These are phyloP conservation scores for Backusella macrospora DNA, from an alignment of 192 early-diverging fungal genomes.

Conservation along the genomic window DNA sequence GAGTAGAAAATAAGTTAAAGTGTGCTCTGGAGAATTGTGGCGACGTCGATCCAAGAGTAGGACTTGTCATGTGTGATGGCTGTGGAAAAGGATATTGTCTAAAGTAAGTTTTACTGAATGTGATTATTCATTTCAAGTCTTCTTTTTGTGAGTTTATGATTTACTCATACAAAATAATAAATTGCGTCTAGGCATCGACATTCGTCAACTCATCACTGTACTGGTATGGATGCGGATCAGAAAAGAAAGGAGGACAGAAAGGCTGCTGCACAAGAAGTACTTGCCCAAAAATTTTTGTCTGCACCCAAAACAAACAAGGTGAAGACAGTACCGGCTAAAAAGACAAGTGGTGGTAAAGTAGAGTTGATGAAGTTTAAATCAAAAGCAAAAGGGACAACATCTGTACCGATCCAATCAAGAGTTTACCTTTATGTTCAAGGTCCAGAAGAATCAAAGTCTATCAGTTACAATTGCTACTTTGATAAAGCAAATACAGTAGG, in stretches of 20 bases:
- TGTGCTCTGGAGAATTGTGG: slow-evolving; percentile 16
- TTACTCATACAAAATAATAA: neutral
- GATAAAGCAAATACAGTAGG: slow-evolving; percentile 21
- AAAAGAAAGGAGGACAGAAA: slow-evolving; percentile 14
- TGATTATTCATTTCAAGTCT: neutral
- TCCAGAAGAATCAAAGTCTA: neutral
- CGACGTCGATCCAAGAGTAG: slow-evolving; percentile 23
- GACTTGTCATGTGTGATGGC: slow-evolving; percentile 15
- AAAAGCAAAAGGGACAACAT: slow-evolving; percentile 18
- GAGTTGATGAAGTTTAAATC: slow-evolving; percentile 27
- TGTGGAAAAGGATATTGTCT: slow-evolving; percentile 17
- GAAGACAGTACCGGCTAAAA: slow-evolving; percentile 1
- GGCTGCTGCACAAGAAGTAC: slow-evolving; percentile 9
- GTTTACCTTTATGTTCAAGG: slow-evolving; percentile 15
- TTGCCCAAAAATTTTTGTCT: slow-evolving; percentile 10
- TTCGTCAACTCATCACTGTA: slow-evolving; percentile 8
- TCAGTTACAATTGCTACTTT: neutral
- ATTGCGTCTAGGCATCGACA: slow-evolving; percentile 15
- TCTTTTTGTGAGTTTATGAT: neutral
- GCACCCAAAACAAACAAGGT: neutral
- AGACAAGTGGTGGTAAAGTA: neutral
- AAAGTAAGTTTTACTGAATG: neutral
- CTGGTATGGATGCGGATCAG: neutral
- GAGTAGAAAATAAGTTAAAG: neutral
- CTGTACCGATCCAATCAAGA: neutral